Base-by-base conservation (phyloP, 495 filamentous ascomycete species). In the Margaritispora aquatica region DNA sequence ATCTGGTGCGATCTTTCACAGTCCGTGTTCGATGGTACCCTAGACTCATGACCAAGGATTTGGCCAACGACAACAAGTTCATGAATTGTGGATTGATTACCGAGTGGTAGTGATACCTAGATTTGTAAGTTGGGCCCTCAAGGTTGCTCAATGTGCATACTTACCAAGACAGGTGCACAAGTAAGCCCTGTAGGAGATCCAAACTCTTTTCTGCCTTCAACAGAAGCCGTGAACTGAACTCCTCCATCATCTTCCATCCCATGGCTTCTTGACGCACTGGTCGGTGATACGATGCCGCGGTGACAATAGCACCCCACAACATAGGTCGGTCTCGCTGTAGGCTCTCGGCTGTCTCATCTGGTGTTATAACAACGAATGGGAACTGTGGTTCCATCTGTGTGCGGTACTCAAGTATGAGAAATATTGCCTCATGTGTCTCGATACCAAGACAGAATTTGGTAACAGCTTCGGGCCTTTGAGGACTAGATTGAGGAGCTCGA, bases 301-400 rank as follows among this genome's bases (percentile, higher is more conserved):
- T 41, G 26, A 41, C 17, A 19, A 58, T 44, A 10, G 56, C 56
- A 22, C 22, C 50, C 46, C 48, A 58, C 4, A 58, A 29, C 4
- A 51, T 38, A 23, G 56, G 56, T 13, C 48, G 17, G 5, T 58
- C 29, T 51, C 19, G 8, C 1, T 31, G 46, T n/a, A 58, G 56
- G 8, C 20, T 41, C 23, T 58, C 56, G 1, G 56, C 26, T 10
- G 56, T 58, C 4, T 22, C 29, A 17, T 58, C 47, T 21, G 47
- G 20, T 22, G 56, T 47, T 26, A 58, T 58, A 4, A 51, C 31
- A 10, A 58, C 56, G 48, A 58, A 58, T 15, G 56, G 56, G 26
- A 58, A 51, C 27, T 58, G 47, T 2, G 26, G 56, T 13, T n/a
- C 20, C 56, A 58, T 58, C 24, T 41, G 26, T 9, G 56, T 26